phyloP scores from a whole-genome alignment of 2,329 filamentous ascomycete genomes.

The Hortaea werneckii region DNA sequence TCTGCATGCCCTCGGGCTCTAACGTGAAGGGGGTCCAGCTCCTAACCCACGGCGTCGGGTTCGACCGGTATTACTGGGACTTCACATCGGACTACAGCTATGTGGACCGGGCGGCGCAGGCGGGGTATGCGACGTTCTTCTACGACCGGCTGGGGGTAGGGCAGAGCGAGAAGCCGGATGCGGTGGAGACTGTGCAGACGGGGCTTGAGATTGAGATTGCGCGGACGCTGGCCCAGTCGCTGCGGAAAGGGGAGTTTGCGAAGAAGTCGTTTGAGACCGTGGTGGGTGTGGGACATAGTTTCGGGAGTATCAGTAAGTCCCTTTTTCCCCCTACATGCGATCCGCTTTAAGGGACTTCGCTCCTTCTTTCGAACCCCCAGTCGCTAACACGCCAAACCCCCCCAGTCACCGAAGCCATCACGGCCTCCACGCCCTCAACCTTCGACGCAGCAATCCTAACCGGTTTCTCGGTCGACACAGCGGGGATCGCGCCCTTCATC shows the following conservation, averaged over 20 bases:
- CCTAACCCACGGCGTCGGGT: conserved; percentile 32
- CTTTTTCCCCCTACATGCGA: background rate
- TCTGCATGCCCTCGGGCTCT: background rate
- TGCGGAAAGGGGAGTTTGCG: conserved; percentile 21
- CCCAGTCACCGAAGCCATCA: conserved; percentile 22
- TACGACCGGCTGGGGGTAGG: conserved; percentile 35
- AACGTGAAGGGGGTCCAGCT: conserved; percentile 26
- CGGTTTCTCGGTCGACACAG: conserved; percentile 24
- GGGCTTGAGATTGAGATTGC: conserved; percentile 28
- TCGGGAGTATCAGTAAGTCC: conserved; percentile 21
- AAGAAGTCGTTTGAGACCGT: conserved; percentile 15
- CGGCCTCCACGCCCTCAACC: conserved; percentile 22
- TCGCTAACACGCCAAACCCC: background rate
- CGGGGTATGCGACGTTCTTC: conserved; percentile 31
- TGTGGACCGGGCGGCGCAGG: conserved; percentile 29
- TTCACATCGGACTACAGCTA: conserved; percentile 24
- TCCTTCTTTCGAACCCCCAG: too few relatives aligned
- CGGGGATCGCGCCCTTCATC: conserved; percentile 15
- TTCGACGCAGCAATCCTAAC: conserved; percentile 30
- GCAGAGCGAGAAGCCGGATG: conserved; percentile 28
- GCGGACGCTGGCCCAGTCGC: conserved; percentile 22
- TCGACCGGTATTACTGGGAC: conserved; percentile 28
- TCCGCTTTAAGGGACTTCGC: too few relatives aligned
- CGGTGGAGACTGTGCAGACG: conserved; percentile 29
- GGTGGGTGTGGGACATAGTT: conserved; percentile 32